Percentiles rank a stretch among this genome's conserved stretches.
phyloP scores from a whole-genome alignment of 306 rosid species.

The Cicer cuneatum region DNA sequence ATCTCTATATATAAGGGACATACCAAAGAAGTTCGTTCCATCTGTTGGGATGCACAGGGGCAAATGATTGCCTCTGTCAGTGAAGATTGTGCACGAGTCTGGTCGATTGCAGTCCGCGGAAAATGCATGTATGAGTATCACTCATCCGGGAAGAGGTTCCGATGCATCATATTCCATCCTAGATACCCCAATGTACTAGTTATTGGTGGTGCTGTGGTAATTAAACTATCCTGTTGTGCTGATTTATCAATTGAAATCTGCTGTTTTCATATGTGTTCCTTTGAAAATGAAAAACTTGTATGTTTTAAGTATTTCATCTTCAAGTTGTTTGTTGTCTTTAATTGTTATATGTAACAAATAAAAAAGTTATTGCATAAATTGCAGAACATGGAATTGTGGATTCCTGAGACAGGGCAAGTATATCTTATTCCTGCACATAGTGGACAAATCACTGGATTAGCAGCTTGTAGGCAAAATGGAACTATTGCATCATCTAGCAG shows the following conservation, averaged over 20 bases:
- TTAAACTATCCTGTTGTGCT: neutral
- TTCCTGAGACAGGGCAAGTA: neutral
- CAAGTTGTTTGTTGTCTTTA: neutral
- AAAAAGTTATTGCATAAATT: neutral
- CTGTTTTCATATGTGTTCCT: neutral
- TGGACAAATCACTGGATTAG: conserved; percentile 12
- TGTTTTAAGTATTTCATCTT: neutral
- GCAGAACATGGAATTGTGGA: conserved; percentile 27
- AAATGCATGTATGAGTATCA: neutral
- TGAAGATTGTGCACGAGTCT: conserved; percentile 28
- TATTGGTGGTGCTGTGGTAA: conserved; percentile 22
- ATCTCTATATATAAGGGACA: conserved; percentile 15
- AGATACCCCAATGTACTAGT: conserved; percentile 14
- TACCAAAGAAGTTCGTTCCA: neutral
- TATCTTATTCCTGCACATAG: neutral
- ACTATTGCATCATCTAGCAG: conserved; percentile 19
- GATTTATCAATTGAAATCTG: neutral
- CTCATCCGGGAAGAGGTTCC: conserved; percentile 4
- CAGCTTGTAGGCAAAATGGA: conserved; percentile 24
- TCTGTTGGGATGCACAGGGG: conserved; percentile 23
- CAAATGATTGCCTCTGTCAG: conserved; percentile 18
- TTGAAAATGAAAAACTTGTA: neutral
- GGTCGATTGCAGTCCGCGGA: neutral
- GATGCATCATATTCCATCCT: conserved; percentile 16
- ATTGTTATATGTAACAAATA: neutral